Evolutionary conservation across 2,329 filamentous ascomycete species (phyloP).

Genomic region (Penicillium paneum): DNA sequence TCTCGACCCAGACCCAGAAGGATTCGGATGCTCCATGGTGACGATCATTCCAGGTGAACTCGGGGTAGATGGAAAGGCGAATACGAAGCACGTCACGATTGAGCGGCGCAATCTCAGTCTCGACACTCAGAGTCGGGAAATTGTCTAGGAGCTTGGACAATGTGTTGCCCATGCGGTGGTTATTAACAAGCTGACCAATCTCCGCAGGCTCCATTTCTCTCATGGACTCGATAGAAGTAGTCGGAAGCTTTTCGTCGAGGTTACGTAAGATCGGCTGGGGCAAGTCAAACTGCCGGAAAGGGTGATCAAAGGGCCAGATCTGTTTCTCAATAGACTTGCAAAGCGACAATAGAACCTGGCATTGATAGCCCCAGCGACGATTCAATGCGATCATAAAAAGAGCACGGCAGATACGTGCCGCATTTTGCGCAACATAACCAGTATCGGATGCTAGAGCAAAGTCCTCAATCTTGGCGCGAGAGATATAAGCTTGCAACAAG

Average conservation of each 20-base stretch:
- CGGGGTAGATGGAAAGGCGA: slow-evolving; percentile 77
- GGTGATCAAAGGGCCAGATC: slow-evolving; percentile 92
- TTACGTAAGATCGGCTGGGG: slow-evolving; percentile 78
- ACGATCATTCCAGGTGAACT: slow-evolving; percentile 92
- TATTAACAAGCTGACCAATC: slow-evolving; percentile 87
- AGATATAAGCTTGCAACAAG: slow-evolving; percentile 89
- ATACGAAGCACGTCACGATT: slow-evolving; percentile 95
- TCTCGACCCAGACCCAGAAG: slow-evolving; percentile 99
- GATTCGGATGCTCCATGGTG: slow-evolving; percentile 92
- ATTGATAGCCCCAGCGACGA: slow-evolving; percentile 92
- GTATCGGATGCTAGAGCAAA: slow-evolving; percentile 90
- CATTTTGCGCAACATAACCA: slow-evolving; percentile 93
- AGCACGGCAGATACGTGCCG: slow-evolving; percentile 87
- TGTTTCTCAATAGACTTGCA: slow-evolving; percentile 97
- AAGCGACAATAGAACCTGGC: slow-evolving; percentile 81
- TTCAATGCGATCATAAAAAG: slow-evolving; percentile 98
- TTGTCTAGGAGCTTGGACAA: slow-evolving; percentile 79
- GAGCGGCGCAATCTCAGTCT: slow-evolving; percentile 90
- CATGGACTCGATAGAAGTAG: slow-evolving; percentile 73
- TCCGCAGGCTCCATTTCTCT: slow-evolving; percentile 91
- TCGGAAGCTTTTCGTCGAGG: slow-evolving; percentile 72
- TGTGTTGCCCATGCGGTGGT: slow-evolving; percentile 78
- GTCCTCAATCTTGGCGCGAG: slow-evolving; percentile 79
- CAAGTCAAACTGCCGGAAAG: slow-evolving; percentile 90
- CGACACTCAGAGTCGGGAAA: slow-evolving; percentile 86